Evolutionary conservation across 2,329 filamentous ascomycete species (phyloP), one percentile per base, ranked within the genome.

Genomic region (Alternaria consortialis): DNA sequence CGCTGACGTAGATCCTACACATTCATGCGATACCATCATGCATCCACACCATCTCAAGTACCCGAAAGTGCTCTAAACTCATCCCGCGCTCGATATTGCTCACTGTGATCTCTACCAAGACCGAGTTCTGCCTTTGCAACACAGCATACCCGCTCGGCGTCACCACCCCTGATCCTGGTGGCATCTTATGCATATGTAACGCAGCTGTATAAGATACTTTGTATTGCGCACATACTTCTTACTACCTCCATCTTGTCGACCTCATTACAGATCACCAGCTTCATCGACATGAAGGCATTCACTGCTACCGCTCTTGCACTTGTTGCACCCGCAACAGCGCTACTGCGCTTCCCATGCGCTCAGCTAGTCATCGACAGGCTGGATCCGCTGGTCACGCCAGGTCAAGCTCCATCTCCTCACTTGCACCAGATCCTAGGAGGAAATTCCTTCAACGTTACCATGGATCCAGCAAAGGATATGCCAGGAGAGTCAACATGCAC

Each of bases 401-500:
- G 70, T 5, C 53, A 57, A 27, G 61, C 62, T 20, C 71, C 71
- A 9, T 71, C 70, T 4, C 69, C 70, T 2, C 70, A 74, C 58
- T 34, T 72, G 5, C 71, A 73, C 56, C 70, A 74, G 46, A 69
- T 74, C 17, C 15, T 73, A 1, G 70, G 68, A 51, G 69, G 68
- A 50, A 67, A 73, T 42, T 68, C 71, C 9, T 72, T 74, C 64
- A 73, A 70, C 29, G 39, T 64, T 13, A 68, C 70, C 17, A 74
- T 74, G 71, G 64, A 63, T 7, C 69, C 67, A 3, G 42, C 37
- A 7, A 69, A 68, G 12, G 67, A 72, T 31, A 67, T 72, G 58
- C 64, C 69, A 1, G 53, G 34, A 11, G 67, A 71, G 44, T 68
- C 69, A n/a, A 74, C 70, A 5, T 74, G 70, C 53, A 74, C 71